A percentile compares a stretch with the other conserved stretches of the same genome.
Evolutionary conservation across 805 yeast species (phyloP).

Genomic region (Zygosaccharomyces bisporus): DNA sequence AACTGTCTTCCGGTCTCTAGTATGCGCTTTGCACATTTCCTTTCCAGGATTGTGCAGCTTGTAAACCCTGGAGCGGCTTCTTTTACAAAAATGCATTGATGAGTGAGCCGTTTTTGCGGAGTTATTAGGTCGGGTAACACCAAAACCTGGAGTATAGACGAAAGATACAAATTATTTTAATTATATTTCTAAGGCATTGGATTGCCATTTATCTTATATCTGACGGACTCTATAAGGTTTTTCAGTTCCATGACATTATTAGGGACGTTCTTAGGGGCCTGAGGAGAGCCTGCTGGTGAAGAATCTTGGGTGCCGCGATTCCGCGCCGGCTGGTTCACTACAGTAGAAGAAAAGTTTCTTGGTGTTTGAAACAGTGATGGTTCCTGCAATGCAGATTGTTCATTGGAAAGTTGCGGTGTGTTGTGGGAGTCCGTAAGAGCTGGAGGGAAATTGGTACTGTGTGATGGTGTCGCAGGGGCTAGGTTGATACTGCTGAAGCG

Average conservation of each 20-base stretch:
- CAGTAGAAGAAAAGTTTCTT: slow-evolving; percentile 10
- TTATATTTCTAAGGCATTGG: background rate
- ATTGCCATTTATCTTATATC: slow-evolving; percentile 20
- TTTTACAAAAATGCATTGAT: background rate
- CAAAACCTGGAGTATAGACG: slow-evolving; percentile 2
- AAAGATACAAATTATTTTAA: background rate
- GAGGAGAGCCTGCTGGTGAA: slow-evolving; percentile 1
- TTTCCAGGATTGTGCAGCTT: slow-evolving; percentile 1
- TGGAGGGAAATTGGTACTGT: slow-evolving; percentile 13
- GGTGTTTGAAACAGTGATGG: slow-evolving; percentile 25
- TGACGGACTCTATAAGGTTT: slow-evolving; percentile 29
- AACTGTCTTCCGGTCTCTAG: background rate
- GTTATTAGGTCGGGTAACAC: slow-evolving; percentile 10
- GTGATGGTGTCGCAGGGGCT: slow-evolving; percentile 20
- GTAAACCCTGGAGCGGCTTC: slow-evolving; percentile 2
- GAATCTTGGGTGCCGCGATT: slow-evolving; percentile 1
- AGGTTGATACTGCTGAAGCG: slow-evolving; percentile 14
- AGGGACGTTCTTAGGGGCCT: slow-evolving; percentile 6
- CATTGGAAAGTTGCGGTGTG: background rate
- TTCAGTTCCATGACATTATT: slow-evolving; percentile 23
- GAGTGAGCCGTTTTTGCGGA: slow-evolving; percentile 3
- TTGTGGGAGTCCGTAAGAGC: background rate
- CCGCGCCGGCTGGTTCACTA: slow-evolving; percentile 2
- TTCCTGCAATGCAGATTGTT: slow-evolving; percentile 4
- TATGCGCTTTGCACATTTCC: background rate